Percentiles rank a stretch among this genome's conserved stretches.
These are phyloP conservation scores for Stephania yunnanensis DNA, from an alignment of 164 flowering plant species.

Conservation along the genomic window DNA sequence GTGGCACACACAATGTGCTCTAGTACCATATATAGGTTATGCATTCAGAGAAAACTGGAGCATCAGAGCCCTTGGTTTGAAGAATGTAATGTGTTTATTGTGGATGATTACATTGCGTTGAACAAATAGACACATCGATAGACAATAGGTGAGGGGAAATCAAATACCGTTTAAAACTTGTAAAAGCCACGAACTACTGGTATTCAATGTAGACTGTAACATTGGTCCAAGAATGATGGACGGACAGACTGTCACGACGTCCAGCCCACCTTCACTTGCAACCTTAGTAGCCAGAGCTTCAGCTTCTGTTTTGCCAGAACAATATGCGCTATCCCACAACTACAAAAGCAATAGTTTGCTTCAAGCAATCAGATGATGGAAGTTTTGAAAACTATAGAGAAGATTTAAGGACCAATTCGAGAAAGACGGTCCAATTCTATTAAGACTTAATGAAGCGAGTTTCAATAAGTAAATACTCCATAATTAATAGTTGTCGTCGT, in stretches of 20 bases:
- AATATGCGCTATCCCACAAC: constrained; percentile 29
- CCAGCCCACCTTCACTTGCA: constrained; percentile 33
- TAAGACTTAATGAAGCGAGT: too few species aligned
- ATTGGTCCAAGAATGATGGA: constrained; percentile 45
- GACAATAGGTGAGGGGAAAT: not conserved
- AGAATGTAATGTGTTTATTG: too few species aligned
- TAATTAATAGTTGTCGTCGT: too few species aligned
- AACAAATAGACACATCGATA: not conserved
- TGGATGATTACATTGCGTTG: too few species aligned
- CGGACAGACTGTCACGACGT: constrained; percentile 51
- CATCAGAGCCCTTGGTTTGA: not conserved
- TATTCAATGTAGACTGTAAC: constrained; percentile 43
- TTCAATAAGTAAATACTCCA: too few species aligned
- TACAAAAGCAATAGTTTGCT: not conserved
- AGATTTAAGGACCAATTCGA: not conserved
- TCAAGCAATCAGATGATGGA: too few species aligned
- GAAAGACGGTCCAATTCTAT: not conserved
- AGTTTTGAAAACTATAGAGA: not conserved
- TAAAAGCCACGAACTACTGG: constrained; percentile 36
- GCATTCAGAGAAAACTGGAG: too few species aligned
- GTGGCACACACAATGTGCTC: too few species aligned
- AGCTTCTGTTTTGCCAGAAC: constrained; percentile 46
- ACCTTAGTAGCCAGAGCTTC: constrained; percentile 45
- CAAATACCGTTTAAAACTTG: constrained; percentile 36
- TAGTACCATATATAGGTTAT: too few species aligned